Evolutionary conservation across 176 grass and related monocot genomes (phyloP).

Genomic region (Typha latifolia): DNA sequence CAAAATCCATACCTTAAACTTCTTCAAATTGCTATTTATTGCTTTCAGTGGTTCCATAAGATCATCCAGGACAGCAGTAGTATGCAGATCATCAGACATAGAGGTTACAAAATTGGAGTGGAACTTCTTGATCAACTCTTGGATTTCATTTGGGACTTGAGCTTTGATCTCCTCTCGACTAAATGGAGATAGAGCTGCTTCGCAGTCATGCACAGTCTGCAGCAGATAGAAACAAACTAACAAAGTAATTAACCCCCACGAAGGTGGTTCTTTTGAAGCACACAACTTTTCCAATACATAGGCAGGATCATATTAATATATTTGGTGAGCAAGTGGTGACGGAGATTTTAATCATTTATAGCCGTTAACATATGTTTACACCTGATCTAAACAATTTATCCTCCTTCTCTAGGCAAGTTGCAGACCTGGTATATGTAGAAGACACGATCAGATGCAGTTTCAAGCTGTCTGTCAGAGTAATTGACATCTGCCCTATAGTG

Average conservation of each 20-base stretch:
- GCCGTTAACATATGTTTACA: too few species aligned
- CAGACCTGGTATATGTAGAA: slow-evolving; percentile 96
- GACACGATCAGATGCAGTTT: slow-evolving; percentile 56
- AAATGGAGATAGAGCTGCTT: slow-evolving; percentile 39
- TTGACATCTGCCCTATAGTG: slow-evolving; percentile 93
- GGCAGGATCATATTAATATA: too few species aligned
- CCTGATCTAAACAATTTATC: neutral
- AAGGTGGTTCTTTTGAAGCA: neutral
- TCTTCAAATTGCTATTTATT: slow-evolving; percentile 76
- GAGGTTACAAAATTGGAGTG: slow-evolving; percentile 40
- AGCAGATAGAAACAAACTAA: slow-evolving; percentile 17
- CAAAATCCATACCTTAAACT: slow-evolving; percentile 55
- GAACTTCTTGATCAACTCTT: slow-evolving; percentile 49
- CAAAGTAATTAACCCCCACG: slow-evolving; percentile 1
- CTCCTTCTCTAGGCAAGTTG: neutral
- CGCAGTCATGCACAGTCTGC: slow-evolving; percentile 76
- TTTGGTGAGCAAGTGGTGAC: too few species aligned
- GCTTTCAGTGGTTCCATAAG: slow-evolving; percentile 71
- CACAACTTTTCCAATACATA: too few species aligned
- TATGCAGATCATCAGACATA: slow-evolving; percentile 82
- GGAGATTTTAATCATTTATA: too few species aligned
- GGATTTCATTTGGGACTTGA: slow-evolving; percentile 39
- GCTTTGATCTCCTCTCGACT: slow-evolving; percentile 31
- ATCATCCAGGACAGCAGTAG: slow-evolving; percentile 84
- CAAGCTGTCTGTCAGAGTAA: slow-evolving; percentile 55